Evolutionary conservation across 2,329 filamentous ascomycete genomes (phyloP).

Genomic region (Aureobasidium sp.): DNA sequence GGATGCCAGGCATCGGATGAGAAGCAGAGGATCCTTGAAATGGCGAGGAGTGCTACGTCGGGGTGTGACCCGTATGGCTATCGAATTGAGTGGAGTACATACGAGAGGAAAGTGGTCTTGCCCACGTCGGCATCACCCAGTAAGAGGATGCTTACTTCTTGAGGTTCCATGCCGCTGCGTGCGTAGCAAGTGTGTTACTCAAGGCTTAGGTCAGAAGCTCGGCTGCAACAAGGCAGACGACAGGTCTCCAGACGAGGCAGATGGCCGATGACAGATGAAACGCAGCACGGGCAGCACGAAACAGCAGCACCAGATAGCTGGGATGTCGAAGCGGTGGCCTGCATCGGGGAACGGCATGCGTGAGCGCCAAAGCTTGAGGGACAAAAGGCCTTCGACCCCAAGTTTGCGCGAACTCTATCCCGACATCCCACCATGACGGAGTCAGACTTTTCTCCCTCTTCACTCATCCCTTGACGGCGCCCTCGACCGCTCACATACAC

Average conservation of each 20-base stretch:
- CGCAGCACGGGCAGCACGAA: neutral
- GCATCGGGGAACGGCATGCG: neutral
- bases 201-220: neutral
- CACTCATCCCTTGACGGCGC: neutral
- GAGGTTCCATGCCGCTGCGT: conserved; percentile 19
- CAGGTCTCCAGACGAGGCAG: neutral
- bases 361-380: conserved; percentile 1
- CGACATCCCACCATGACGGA: conserved; percentile 15
- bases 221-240: neutral
- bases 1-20: neutral
- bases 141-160: conserved; percentile 46
- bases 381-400: neutral
- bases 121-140: conserved; percentile 54
- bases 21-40: neutral
- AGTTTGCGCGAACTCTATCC: conserved; percentile 9
- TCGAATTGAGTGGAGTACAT: no score
- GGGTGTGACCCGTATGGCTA: neutral
- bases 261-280: neutral
- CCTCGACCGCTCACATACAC: neutral
- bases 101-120: conserved; percentile 58
- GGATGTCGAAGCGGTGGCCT: neutral
- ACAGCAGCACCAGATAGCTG: neutral
- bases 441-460: conserved; percentile 1
- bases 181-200: neutral
- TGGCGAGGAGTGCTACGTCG: neutral